phyloP scores from a whole-genome alignment of 139 green algal genomes.

The Tetraselmis chui region DNA sequence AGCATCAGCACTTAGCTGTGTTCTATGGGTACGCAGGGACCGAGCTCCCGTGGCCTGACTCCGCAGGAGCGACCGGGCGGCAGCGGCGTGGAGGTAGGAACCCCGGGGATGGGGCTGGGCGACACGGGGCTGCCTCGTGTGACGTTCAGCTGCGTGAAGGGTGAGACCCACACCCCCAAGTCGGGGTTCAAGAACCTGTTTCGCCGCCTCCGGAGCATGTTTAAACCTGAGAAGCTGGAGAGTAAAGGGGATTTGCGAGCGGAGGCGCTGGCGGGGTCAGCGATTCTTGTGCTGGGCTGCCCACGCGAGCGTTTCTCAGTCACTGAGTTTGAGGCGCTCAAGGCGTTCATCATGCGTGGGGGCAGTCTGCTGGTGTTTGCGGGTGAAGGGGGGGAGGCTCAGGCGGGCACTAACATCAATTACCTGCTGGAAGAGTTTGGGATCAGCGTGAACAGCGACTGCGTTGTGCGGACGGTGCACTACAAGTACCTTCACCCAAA shows the following conservation, averaged over 20 bases:
- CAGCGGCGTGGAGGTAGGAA: neutral
- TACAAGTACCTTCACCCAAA: slow-evolving; percentile 85
- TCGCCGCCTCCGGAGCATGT: slow-evolving; percentile 43
- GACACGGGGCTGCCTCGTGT: neutral
- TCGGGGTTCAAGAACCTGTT: slow-evolving; percentile 66
- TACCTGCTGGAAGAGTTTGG: slow-evolving; percentile 72
- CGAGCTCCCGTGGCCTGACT: neutral
- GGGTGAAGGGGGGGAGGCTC: slow-evolving; percentile 50
- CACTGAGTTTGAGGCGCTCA: slow-evolving; percentile 54
- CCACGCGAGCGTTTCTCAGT: slow-evolving; percentile 57
- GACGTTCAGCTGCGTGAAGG: slow-evolving; percentile 45
- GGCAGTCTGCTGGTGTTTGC: slow-evolving; percentile 53
- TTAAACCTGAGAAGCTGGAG: slow-evolving; percentile 40
- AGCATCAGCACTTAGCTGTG: no score
- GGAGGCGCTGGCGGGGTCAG: slow-evolving; percentile 17
- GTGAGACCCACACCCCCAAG: slow-evolving; percentile 55
- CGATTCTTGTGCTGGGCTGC: slow-evolving; percentile 64
- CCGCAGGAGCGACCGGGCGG: neutral
- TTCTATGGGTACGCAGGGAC: neutral
- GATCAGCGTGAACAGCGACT: slow-evolving; percentile 60
- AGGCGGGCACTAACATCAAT: slow-evolving; percentile 69
- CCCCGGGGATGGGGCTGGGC: neutral
- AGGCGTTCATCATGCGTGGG: slow-evolving; percentile 47
- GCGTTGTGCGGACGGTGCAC: slow-evolving; percentile 58
- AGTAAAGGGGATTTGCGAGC: slow-evolving; percentile 27